Conservation (phyloP, 306 rosid species). For the Prunus mume region DNA sequence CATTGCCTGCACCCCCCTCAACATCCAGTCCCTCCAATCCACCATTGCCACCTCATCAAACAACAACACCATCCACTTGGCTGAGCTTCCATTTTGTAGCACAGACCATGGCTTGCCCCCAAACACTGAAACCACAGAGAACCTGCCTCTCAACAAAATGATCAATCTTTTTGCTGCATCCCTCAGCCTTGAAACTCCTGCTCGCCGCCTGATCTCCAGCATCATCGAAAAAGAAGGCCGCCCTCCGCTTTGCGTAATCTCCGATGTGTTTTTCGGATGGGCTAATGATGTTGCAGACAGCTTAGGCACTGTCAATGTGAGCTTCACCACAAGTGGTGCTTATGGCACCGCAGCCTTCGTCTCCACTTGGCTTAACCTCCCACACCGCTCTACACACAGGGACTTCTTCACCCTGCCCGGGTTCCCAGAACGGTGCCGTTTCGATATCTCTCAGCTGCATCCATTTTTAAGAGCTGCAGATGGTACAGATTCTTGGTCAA, state of each 20-base stretch:
- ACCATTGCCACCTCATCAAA: conserved; percentile 21
- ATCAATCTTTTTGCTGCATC: conserved; percentile 36
- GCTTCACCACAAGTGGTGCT: conserved; percentile 65
- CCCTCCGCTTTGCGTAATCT: conserved; percentile 40
- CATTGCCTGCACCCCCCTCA: conserved; percentile 61
- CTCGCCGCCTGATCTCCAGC: conserved; percentile 33
- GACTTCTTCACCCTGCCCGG: conserved; percentile 55
- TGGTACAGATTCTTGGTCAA: conserved; percentile 63
- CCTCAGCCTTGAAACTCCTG: conserved; percentile 42
- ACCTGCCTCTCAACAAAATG: conserved; percentile 26
- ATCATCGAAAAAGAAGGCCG: conserved; percentile 46
- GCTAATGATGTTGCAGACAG: conserved; percentile 44
- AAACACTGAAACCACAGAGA: conserved; percentile 56
- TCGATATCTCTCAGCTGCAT: conserved; percentile 50
- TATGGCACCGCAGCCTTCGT: conserved; percentile 56
- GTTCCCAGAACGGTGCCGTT: conserved; percentile 52
- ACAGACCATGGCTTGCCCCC: conserved; percentile 51
- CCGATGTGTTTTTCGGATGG: conserved; percentile 65
- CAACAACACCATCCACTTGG: conserved; percentile 27
- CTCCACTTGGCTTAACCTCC: conserved; percentile 61
- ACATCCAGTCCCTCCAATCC: conserved; percentile 50
- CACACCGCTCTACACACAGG: conserved; percentile 38
- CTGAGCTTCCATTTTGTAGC: conserved; percentile 41
- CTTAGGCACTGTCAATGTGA: conserved; percentile 32
- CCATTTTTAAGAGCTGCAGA: conserved; percentile 42